These are phyloP conservation scores for Elongisporangium senticosum DNA, from an alignment of 352 stramenopile genomes.

Conservation along the genomic window DNA sequence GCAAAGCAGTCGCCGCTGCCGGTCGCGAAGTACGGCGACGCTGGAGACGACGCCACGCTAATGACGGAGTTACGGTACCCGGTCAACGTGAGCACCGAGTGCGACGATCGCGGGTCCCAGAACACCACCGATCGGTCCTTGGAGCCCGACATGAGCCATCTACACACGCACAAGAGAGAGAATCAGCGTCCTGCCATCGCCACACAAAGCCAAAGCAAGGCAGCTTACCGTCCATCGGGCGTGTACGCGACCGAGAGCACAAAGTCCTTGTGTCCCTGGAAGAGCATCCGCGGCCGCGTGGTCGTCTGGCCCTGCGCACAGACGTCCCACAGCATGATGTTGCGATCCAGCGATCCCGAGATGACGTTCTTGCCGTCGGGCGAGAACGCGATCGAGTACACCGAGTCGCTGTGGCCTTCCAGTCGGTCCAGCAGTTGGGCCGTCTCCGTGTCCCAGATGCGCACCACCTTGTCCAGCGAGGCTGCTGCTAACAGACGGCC, in stretches of 20 bases:
- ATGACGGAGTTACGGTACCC: constrained; percentile 86
- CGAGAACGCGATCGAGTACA: constrained; percentile 86
- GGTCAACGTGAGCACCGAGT: constrained; percentile 75
- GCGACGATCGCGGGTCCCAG: constrained; percentile 78
- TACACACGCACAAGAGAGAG: constrained; percentile 20
- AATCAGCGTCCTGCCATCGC: background rate
- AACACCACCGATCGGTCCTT: constrained; percentile 86
- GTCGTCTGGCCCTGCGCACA: constrained; percentile 72
- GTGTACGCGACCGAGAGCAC: constrained; percentile 83
- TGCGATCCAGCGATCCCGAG: constrained; percentile 77
- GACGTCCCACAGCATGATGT: constrained; percentile 87
- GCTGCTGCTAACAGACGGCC: constrained; percentile 68
- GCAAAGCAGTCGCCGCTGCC: constrained; percentile 81
- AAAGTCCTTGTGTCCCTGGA: constrained; percentile 86
- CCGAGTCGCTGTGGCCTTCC: constrained; percentile 81
- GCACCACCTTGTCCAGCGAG: constrained; percentile 82
- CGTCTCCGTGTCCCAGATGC: constrained; percentile 83
- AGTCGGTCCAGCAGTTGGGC: constrained; percentile 75
- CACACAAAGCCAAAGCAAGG: constrained; percentile 2
- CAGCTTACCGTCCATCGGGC: constrained; percentile 76
- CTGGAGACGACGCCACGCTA: constrained; percentile 79
- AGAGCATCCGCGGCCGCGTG: constrained; percentile 79
- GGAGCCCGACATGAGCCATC: constrained; percentile 83
- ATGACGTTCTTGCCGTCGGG: constrained; percentile 85
- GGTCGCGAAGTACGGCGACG: constrained; percentile 81